Conservation (phyloP, 441 rosid genomes). For the Corymbia citriodora region DNA sequence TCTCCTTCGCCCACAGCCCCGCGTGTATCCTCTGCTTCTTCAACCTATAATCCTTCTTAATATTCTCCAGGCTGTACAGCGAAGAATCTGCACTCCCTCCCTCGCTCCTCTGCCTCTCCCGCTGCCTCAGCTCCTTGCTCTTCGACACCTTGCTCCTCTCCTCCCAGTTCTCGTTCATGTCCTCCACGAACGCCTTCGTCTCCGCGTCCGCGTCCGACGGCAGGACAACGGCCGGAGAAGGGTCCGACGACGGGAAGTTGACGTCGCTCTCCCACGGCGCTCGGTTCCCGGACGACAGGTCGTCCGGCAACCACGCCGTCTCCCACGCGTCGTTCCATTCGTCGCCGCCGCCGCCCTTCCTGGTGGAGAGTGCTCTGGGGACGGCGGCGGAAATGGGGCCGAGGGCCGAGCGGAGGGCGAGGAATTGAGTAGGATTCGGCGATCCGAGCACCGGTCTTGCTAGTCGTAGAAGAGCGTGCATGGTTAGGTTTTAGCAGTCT, state of each 20-base stretch:
- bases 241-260: slow-evolving; percentile 27
- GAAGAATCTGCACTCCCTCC: slow-evolving; percentile 10
- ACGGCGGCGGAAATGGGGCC: not conserved
- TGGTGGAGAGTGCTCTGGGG: slow-evolving; percentile 4
- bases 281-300: slow-evolving; percentile 40
- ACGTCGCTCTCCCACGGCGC: slow-evolving; percentile 83
- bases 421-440: not conserved
- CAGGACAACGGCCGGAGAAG: slow-evolving; percentile 17
- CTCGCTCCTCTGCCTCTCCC: slow-evolving; percentile 15
- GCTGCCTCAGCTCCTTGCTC: slow-evolving; percentile 14
- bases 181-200: slow-evolving; percentile 92
- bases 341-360: slow-evolving; percentile 31
- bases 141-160: slow-evolving; percentile 47
- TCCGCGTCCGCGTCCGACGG: slow-evolving; percentile 48
- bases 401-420: not conserved
- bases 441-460: not conserved
- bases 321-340: slow-evolving; percentile 98
- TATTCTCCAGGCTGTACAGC: slow-evolving; percentile 73
- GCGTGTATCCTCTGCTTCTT: slow-evolving; percentile 91
- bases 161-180: slow-evolving; percentile 85
- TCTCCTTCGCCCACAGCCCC: slow-evolving; percentile 83
- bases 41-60: slow-evolving; percentile 81
- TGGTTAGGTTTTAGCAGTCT: not conserved
- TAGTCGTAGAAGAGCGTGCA: slow-evolving; percentile 21
- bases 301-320: slow-evolving; percentile 86